phyloP scores from a whole-genome alignment of 2,329 filamentous ascomycete genomes.

The Pyricularia grisea region DNA sequence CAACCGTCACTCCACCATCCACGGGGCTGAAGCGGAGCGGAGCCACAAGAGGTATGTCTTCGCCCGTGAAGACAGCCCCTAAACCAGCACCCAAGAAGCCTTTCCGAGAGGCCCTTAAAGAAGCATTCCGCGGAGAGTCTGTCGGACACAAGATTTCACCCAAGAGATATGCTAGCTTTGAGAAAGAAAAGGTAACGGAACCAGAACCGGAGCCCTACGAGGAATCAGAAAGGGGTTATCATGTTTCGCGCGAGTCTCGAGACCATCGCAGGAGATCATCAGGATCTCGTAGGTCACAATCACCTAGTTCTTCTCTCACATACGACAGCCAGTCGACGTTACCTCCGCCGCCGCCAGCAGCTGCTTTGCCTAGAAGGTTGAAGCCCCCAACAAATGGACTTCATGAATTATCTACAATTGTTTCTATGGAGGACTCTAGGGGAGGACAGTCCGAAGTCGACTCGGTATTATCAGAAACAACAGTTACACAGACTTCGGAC shows the following conservation, averaged over 20 bases:
- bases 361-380: conserved; percentile 11
- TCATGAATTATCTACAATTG: conserved; percentile 48
- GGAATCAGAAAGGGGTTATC: conserved; percentile 13
- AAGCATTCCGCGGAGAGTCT: conserved; percentile 55
- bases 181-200: not conserved
- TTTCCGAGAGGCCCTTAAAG: conserved; percentile 48
- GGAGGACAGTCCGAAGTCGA: conserved; percentile 37
- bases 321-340: conserved; percentile 12
- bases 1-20: conserved; percentile 22
- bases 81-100: conserved; percentile 29
- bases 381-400: conserved; percentile 41
- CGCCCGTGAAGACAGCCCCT: conserved; percentile 33
- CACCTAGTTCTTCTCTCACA: conserved; percentile 17
- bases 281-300: conserved; percentile 20
- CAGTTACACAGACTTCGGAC: conserved; percentile 41
- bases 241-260: conserved; percentile 6
- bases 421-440: conserved; percentile 38
- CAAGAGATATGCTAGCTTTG: conserved; percentile 33
- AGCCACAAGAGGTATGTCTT: conserved; percentile 41
- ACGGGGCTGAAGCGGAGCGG: conserved; percentile 42
- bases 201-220: conserved; percentile 14
- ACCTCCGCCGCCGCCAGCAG: conserved; percentile 13
- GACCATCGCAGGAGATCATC: conserved; percentile 20
- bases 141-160: conserved; percentile 33
- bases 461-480: conserved; percentile 39